A percentile compares a stretch with the other conserved stretches of the same genome.
Evolutionary conservation across 2,329 filamentous ascomycete genomes (phyloP).

Genomic region (Penicillium psychrosexuale): DNA sequence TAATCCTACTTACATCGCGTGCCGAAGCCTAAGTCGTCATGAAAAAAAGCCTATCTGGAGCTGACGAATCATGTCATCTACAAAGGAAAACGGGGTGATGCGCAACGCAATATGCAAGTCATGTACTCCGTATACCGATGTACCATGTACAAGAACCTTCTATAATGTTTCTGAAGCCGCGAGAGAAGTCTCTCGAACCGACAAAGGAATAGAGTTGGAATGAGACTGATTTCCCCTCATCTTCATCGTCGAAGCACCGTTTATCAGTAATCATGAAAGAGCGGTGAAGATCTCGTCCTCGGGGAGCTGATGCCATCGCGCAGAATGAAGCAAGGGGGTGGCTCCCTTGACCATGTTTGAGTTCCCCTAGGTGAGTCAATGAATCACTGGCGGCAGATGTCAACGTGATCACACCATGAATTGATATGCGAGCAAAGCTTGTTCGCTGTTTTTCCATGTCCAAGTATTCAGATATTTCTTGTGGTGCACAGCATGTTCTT

Average conservation of each 20-base stretch:
- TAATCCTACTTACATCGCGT: neutral
- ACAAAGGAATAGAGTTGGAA: neutral
- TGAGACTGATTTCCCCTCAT: neutral
- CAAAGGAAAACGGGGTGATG: neutral
- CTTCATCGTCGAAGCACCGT: neutral
- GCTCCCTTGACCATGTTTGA: conserved; percentile 2
- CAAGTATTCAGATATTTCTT: neutral
- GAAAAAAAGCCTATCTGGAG: neutral
- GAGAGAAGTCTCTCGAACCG: neutral
- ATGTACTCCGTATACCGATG: neutral
- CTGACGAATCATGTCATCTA: neutral
- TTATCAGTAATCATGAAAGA: conserved; percentile 10
- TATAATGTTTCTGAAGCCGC: neutral
- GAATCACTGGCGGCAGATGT: neutral
- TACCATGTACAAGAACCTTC: neutral
- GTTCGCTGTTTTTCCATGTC: neutral
- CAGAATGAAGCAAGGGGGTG: conserved; percentile 21
- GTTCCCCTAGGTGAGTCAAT: neutral
- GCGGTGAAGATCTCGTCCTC: conserved; percentile 18
- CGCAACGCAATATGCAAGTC: conserved; percentile 3
- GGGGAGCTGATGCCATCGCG: conserved; percentile 19
- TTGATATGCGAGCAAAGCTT: conserved; percentile 10
- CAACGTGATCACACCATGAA: neutral
- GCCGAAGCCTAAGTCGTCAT: neutral
- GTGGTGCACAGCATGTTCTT: neutral